Percentiles rank a stretch among this genome's conserved stretches.
Evolutionary conservation across 176 grass and related monocot genomes (phyloP).

Genomic region (Luzula sylvatica): DNA sequence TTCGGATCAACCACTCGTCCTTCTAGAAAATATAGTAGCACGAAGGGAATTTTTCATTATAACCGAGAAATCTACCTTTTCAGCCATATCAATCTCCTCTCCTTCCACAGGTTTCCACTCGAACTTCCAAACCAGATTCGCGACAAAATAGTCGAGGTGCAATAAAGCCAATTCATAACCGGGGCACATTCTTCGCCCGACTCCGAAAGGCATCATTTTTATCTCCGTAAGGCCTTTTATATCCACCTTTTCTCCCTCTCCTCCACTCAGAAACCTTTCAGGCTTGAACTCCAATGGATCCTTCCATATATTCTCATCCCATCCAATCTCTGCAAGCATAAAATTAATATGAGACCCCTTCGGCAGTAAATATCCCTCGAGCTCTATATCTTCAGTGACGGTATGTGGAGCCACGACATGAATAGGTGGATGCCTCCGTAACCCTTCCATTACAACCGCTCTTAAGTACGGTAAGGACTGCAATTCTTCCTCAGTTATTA

Average conservation of each 20-base stretch:
- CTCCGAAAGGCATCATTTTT: conserved; percentile 77
- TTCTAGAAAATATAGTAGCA: conserved; percentile 12
- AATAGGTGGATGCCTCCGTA: conserved; percentile 37
- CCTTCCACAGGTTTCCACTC: conserved; percentile 30
- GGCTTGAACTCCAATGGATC: conserved; percentile 40
- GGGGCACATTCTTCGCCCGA: conserved; percentile 50
- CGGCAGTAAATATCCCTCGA: conserved; percentile 34
- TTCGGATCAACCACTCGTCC: too few relatives aligned
- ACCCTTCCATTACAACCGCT: conserved; percentile 49
- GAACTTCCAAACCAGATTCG: conserved; percentile 29
- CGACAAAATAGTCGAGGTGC: conserved; percentile 44
- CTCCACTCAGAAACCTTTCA: conserved; percentile 50
- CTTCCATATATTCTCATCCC: conserved; percentile 34
- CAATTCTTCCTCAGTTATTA: background rate
- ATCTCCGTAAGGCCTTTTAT: conserved; percentile 41
- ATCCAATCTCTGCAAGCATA: conserved; percentile 21
- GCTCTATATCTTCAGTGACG: conserved; percentile 4
- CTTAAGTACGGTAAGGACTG: conserved; percentile 43
- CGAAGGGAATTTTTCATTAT: conserved; percentile 34
- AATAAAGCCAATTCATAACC: conserved; percentile 26
- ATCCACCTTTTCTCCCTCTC: conserved; percentile 31
- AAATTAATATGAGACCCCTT: conserved; percentile 42
- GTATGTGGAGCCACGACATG: conserved; percentile 51
- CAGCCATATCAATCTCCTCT: conserved; percentile 26
- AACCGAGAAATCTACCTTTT: conserved; percentile 17